Evolutionary conservation across 106 monocot genomes (phyloP).

Genomic region (Platanthera zijinensis): DNA sequence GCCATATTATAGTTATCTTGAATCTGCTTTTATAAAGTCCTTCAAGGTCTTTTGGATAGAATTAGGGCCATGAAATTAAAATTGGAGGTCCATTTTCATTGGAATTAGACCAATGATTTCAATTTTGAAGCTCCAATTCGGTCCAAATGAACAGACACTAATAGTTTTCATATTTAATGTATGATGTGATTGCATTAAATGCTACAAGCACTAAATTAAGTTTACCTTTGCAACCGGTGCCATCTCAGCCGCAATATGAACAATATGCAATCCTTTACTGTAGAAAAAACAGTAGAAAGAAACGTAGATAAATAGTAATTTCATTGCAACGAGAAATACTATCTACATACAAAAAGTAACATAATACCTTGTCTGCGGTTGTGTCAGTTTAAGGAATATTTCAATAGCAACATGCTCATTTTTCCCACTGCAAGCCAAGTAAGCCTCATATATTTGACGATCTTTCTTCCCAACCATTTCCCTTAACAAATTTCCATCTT

Average conservation of each 20-base stretch:
- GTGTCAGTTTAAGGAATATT: constrained; percentile 53
- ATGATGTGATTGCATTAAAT: neutral
- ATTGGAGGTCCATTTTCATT: too few species aligned
- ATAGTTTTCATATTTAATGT: too few species aligned
- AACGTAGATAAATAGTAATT: neutral
- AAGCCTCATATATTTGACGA: constrained; percentile 50
- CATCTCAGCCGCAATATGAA: constrained; percentile 98
- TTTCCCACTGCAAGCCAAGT: constrained; percentile 52
- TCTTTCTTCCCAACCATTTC: constrained; percentile 84
- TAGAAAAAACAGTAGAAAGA: neutral
- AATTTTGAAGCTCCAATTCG: too few species aligned
- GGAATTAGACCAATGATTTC: too few species aligned
- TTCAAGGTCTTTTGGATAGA: too few species aligned
- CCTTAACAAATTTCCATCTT: constrained; percentile 58
- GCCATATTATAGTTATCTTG: neutral
- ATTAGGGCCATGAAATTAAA: too few species aligned
- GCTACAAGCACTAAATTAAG: neutral
- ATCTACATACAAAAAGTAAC: constrained; percentile 2
- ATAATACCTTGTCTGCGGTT: constrained; percentile 38
- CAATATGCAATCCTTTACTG: constrained; percentile 66
- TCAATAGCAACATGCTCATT: constrained; percentile 41
- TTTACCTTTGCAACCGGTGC: constrained; percentile 94
- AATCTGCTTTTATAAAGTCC: neutral
- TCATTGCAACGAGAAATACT: neutral
- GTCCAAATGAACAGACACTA: too few species aligned